Conservation (phyloP, 371 early-diverging fungal species). For the Actinomortierella ambigua region DNA sequence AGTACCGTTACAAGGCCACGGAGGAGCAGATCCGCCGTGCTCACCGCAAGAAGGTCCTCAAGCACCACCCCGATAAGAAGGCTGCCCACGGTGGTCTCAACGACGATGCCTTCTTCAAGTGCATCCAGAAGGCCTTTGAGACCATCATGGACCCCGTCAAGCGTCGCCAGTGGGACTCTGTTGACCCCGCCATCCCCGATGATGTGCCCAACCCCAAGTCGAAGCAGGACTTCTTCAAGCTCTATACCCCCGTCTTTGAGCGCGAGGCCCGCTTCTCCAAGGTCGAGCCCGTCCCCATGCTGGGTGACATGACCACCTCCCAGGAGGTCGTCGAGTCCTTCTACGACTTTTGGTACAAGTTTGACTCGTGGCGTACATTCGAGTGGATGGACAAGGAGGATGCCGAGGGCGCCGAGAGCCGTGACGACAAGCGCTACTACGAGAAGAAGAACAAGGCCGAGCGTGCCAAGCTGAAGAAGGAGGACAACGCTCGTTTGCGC, state of each 20-base stretch:
- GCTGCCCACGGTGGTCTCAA: conserved; percentile 73
- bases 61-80: conserved; percentile 92
- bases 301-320: conserved; percentile 77
- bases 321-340: conserved; percentile 91
- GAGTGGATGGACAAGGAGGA: conserved; percentile 98
- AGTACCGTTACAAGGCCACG: conserved; percentile 81
- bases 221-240: conserved; percentile 87
- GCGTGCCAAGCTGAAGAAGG: conserved; percentile 93
- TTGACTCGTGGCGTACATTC: conserved; percentile 98
- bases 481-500: conserved; percentile 91
- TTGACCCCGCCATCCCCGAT: conserved; percentile 77
- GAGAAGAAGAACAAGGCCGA: conserved; percentile 96
- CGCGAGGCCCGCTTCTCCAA: conserved; percentile 94
- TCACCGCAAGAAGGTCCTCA: conserved; percentile 86
- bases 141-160: conserved; percentile 90
- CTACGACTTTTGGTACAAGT: conserved; percentile 96
- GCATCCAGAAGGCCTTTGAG: conserved; percentile 97
- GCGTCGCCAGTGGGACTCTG: conserved; percentile 97
- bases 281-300: conserved; percentile 78
- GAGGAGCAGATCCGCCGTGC: conserved; percentile 83
- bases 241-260: conserved; percentile 89
- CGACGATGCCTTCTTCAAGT: conserved; percentile 98
- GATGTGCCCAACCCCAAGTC: conserved; percentile 74
- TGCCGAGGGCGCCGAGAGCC: conserved; percentile 86
- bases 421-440: conserved; percentile 95